Percentiles rank a stretch among this genome's conserved stretches.
These are phyloP conservation scores for Zychaea mexicana DNA, from an alignment of 371 early-diverging fungal species.

Conservation along the genomic window DNA sequence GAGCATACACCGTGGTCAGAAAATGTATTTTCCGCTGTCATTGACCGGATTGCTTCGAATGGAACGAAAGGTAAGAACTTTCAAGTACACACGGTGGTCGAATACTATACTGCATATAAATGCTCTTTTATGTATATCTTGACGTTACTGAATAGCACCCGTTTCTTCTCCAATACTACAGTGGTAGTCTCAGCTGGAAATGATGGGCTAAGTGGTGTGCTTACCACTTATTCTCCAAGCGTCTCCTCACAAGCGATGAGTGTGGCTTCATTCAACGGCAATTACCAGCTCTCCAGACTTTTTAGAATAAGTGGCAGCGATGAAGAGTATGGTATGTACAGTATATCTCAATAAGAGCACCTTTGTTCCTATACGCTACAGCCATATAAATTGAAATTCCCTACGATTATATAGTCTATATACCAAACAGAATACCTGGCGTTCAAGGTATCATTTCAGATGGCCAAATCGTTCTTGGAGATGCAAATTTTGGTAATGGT, in stretches of 20 bases:
- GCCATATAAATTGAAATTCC: too few species aligned
- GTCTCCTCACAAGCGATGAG: constrained; percentile 56
- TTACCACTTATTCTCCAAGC: constrained; percentile 53
- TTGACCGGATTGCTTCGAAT: constrained; percentile 31
- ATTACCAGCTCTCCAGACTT: constrained; percentile 24
- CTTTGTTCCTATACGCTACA: too few species aligned
- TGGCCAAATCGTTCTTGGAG: not conserved
- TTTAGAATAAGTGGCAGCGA: constrained; percentile 9
- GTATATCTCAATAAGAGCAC: too few species aligned
- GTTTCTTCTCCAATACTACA: too few species aligned
- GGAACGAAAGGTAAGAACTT: constrained; percentile 43
- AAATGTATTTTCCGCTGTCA: constrained; percentile 23
- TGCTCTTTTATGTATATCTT: not conserved
- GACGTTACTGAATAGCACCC: not conserved
- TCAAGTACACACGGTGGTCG: too few species aligned
- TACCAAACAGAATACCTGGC: not conserved
- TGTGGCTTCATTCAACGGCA: constrained; percentile 68
- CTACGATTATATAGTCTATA: too few species aligned
- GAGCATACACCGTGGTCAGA: constrained; percentile 36
- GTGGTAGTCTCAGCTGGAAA: constrained; percentile 68
- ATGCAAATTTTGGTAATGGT: not conserved
- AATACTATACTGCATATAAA: too few species aligned
- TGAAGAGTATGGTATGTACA: not conserved
- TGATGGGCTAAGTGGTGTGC: constrained; percentile 61
- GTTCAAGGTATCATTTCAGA: not conserved